Conservation (phyloP, 2,329 filamentous ascomycete genomes). For the Fusarium chaquense region DNA sequence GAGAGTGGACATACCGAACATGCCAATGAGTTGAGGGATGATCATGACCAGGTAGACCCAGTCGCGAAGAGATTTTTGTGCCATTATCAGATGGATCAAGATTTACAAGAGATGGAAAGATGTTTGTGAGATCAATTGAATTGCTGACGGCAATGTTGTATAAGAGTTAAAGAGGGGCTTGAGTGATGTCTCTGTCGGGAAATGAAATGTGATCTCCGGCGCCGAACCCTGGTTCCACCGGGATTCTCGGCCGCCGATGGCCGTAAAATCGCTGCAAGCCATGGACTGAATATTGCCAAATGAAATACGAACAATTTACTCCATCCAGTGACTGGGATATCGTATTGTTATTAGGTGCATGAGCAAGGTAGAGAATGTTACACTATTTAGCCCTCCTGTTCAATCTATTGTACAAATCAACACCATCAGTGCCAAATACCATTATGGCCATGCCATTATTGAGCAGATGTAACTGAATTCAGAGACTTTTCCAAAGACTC, state of each 20-base stretch:
- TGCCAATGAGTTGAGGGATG: constrained; percentile 52
- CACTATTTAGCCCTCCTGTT: neutral
- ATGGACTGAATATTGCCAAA: neutral
- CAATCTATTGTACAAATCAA: neutral
- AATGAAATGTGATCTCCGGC: constrained; percentile 31
- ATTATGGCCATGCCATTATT: neutral
- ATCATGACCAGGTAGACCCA: constrained; percentile 54
- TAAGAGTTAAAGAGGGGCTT: neutral
- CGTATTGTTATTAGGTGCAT: neutral
- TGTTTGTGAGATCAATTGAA: neutral
- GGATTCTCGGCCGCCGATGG: neutral
- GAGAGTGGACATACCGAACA: constrained; percentile 50
- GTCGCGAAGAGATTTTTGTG: constrained; percentile 49
- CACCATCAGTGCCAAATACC: neutral
- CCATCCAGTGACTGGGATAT: neutral
- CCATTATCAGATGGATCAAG: constrained; percentile 20
- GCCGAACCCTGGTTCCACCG: constrained; percentile 7
- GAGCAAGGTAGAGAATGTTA: neutral
- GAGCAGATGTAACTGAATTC: neutral
- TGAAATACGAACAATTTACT: neutral
- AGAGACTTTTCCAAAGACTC: constrained; percentile 27
- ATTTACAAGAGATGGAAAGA: too few species aligned
- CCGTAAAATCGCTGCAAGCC: neutral
- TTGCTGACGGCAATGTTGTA: neutral
- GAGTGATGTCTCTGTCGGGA: constrained; percentile 13